These are phyloP conservation scores for Dictyostelium capitatum DNA, from an alignment of 78 protist genomes.

Conservation along the genomic window DNA sequence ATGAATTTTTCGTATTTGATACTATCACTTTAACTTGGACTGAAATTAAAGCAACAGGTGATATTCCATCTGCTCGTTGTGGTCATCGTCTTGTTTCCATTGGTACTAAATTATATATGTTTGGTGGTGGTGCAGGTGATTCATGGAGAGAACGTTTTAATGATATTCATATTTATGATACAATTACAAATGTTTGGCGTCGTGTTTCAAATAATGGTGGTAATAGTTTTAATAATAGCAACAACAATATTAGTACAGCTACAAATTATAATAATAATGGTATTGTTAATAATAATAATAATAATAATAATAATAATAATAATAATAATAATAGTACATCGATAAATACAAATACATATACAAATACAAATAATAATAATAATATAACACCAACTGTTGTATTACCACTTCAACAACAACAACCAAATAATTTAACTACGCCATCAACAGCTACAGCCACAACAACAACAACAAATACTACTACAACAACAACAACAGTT, in stretches of 20 bases:
- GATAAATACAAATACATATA: too few relatives aligned
- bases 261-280: background rate
- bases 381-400: background rate
- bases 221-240: background rate
- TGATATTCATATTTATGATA: conserved; percentile 71
- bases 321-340: too few relatives aligned
- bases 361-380: too few relatives aligned
- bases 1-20: conserved; percentile 75
- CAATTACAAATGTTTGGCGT: conserved; percentile 72
- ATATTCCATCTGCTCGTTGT: conserved; percentile 74
- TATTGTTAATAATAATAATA: background rate
- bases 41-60: conserved; percentile 47
- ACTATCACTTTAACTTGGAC: conserved; percentile 44
- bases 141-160: conserved; percentile 61
- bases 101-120: conserved; percentile 63
- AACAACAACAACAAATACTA: too few relatives aligned
- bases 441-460: too few relatives aligned
- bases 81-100: conserved; percentile 76
- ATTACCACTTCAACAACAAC: background rate
- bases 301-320: background rate
- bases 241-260: background rate
- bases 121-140: conserved; percentile 87
- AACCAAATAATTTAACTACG: background rate
- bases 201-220: conserved; percentile 9
- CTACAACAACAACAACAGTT: background rate